These are phyloP conservation scores for Podospora sp. DNA, from an alignment of 495 filamentous ascomycete species.

Conservation along the genomic window DNA sequence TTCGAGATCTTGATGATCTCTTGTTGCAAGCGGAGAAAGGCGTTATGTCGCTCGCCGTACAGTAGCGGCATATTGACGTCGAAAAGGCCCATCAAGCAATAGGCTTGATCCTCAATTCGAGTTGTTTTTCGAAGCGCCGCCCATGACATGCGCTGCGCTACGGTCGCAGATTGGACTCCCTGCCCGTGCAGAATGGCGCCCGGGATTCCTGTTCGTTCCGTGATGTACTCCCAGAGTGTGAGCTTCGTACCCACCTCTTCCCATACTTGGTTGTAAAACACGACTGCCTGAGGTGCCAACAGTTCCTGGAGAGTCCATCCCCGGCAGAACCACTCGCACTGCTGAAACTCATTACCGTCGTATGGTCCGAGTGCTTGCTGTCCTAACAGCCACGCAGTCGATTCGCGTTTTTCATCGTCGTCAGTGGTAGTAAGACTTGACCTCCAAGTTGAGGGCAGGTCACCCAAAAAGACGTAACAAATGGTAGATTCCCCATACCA, in stretches of 20 bases:
- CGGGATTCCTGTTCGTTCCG: background rate
- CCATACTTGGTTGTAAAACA: background rate
- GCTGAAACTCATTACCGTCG: background rate
- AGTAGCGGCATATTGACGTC: constrained; percentile 6
- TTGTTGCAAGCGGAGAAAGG: constrained; percentile 7
- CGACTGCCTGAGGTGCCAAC: constrained; percentile 1
- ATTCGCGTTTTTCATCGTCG: background rate
- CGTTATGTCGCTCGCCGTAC: constrained; percentile 9
- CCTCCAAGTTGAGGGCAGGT: background rate
- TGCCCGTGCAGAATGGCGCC: background rate
- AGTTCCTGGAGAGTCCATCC: constrained; percentile 17
- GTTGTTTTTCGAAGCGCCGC: constrained; percentile 7
- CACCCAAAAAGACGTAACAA: background rate
- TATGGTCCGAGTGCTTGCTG: background rate
- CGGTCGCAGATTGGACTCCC: background rate
- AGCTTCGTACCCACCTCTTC: constrained; percentile 6
- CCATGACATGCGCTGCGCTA: constrained; percentile 18
- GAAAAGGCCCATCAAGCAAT: constrained; percentile 8
- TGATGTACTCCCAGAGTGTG: background rate
- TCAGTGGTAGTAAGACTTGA: background rate
- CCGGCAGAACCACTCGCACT: constrained; percentile 3
- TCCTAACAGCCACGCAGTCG: background rate
- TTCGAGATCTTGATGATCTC: constrained; percentile 8
- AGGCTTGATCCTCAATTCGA: constrained; percentile 8
- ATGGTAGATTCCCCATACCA: background rate